phyloP scores from a whole-genome alignment of 176 grass and related monocot species.

The Miscanthus lutarioriparius region DNA sequence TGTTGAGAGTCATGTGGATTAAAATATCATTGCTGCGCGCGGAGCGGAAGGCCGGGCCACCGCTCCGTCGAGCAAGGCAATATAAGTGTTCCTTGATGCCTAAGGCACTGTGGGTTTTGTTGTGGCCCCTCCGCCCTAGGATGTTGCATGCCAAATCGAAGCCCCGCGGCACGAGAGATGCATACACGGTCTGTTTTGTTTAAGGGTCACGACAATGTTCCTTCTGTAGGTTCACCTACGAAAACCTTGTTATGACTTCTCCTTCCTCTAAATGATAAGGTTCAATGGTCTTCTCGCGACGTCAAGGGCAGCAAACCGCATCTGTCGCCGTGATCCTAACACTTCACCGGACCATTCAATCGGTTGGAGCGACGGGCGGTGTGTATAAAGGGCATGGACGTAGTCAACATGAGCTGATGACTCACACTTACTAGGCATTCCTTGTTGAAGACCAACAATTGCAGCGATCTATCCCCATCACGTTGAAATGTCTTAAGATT shows the following conservation, averaged over 20 bases:
- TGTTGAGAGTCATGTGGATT: slow-evolving; percentile 42
- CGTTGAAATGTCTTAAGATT: slow-evolving; percentile 85
- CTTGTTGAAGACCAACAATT: slow-evolving; percentile 92
- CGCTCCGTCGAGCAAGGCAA: too few species aligned
- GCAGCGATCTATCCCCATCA: slow-evolving; percentile 94
- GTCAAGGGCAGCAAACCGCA: neutral
- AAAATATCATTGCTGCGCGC: neutral
- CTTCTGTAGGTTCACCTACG: slow-evolving; percentile 57
- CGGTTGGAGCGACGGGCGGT: neutral
- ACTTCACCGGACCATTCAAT: slow-evolving; percentile 27
- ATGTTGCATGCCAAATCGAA: too few species aligned
- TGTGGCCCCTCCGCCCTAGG: too few species aligned
- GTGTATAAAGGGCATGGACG: neutral
- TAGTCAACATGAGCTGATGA: slow-evolving; percentile 1
- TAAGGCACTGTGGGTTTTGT: too few species aligned
- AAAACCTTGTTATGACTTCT: slow-evolving; percentile 73
- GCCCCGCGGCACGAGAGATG: too few species aligned
- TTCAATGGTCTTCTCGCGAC: neutral
- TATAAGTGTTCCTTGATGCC: too few species aligned
- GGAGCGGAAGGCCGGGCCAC: too few species aligned
- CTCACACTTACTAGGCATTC: slow-evolving; percentile 83
- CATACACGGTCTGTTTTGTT: neutral
- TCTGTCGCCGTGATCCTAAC: neutral
- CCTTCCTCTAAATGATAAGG: slow-evolving; percentile 65
- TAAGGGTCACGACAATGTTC: slow-evolving; percentile 36